Base-by-base conservation (phyloP, 75 land plant species). In the Selaginella tamariscina region DNA sequence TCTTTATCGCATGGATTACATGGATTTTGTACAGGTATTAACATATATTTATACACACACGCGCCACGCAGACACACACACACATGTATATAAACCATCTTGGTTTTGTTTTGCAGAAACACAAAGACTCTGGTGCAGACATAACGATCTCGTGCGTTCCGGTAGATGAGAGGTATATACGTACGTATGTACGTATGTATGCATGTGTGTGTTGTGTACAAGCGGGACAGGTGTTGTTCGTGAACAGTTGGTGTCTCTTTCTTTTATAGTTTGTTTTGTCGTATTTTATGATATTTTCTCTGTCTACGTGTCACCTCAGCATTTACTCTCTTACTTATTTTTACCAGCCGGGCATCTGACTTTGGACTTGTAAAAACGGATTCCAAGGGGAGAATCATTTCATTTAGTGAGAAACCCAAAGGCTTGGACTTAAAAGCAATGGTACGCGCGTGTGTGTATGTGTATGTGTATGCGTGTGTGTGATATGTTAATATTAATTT, bases 11-110 rank as follows among this genome's bases (percentile, higher is more conserved):
- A 88, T 88, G 93, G 93, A 88, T 64, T 88, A 86, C 44, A 84
- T 84, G 86, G 94, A 89, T 33, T 86, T 89, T 70, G 77, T 89
- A 71, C 92, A 88, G 92, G 96, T 88, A 44, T 30, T n/a, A n/a
- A n/a, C n/a, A 62, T 55, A 8, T 39, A 20, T 26, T 31, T 65
- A 18, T 65, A 15, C 31, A 29, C 23, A 31, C 49, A 30, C 24
- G 54, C 20, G 13, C 44, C 15, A 44, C 15, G 1, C 31, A 1
- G 65, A 56, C 18, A 1, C 70, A 24, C 32, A 65, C 18, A 49
- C 11, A 13, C 54, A 5, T 63, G n/a, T 1, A 0, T 2, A 63
- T 9, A 21, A 27, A 18, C 20, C 1, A 57, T 57, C 27, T 57
- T 5, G 20, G 62, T 20, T 57, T 27, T 33, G 30, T 0, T 32